Conservation (phyloP, 371 early-diverging fungal species). For the Rhizopus stolonifer region DNA sequence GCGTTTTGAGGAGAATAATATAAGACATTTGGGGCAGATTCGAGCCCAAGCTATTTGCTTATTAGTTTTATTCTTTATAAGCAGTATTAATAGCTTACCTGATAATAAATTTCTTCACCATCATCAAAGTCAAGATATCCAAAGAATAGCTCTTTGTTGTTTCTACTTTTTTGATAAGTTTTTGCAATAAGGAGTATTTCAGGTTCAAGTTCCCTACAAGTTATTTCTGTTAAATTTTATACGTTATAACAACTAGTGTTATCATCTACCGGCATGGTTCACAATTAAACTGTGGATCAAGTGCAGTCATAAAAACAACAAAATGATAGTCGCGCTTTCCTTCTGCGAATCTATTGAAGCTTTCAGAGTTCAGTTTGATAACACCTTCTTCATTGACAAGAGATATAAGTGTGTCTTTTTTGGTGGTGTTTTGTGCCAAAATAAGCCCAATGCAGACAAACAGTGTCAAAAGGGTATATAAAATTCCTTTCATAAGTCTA, state of each 20-base stretch:
- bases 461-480: slow-evolving; percentile 17
- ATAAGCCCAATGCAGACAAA: slow-evolving; percentile 8
- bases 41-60: slow-evolving; percentile 54
- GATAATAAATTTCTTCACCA: slow-evolving; percentile 73
- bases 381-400: slow-evolving; percentile 51
- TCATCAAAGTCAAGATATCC: slow-evolving; percentile 73
- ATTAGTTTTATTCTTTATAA: neutral
- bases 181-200: slow-evolving; percentile 68
- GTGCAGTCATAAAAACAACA: slow-evolving; percentile 74
- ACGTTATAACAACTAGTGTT: slow-evolving; percentile 1
- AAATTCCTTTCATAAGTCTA: slow-evolving; percentile 9
- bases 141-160: slow-evolving; percentile 62
- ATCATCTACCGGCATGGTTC: slow-evolving; percentile 68
- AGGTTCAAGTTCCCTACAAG: slow-evolving; percentile 77
- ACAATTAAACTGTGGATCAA: slow-evolving; percentile 70
- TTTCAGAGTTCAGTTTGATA: slow-evolving; percentile 61
- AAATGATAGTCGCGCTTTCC: slow-evolving; percentile 78
- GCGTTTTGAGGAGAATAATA: slow-evolving; percentile 75
- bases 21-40: slow-evolving; percentile 70
- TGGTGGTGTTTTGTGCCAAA: slow-evolving; percentile 31
- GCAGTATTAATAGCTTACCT: no score
- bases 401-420: slow-evolving; percentile 31
- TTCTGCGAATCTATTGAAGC: slow-evolving; percentile 65
- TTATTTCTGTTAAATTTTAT: neutral
- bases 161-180: slow-evolving; percentile 50